Evolutionary conservation across 108 stramenopile genomes (phyloP), one percentile per base, ranked within the genome.

Genomic region (Nitzschia inconspicua): DNA sequence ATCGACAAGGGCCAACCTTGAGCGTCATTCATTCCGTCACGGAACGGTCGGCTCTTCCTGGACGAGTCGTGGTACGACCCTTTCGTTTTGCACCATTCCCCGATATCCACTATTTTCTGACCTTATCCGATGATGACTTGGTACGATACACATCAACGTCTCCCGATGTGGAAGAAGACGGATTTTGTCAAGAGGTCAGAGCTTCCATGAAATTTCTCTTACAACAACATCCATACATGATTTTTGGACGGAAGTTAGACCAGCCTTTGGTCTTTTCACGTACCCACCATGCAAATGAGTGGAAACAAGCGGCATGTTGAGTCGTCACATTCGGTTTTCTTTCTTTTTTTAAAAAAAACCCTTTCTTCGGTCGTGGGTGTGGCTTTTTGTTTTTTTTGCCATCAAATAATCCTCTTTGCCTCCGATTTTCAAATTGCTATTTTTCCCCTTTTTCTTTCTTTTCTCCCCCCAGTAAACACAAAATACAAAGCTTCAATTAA

Each of bases 131-230:
- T 70, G 53, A 60, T 4, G 13, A 65, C 14, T 28, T 92, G 44
- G 44, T 88, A 13, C 57, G 71, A 39, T 60, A 70, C 37, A 87
- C 85, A 0, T 85, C 84, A 5, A 89, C 91, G 9, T 84, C 83
- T 10, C 91, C 91, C 6, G 51, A 81, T 19, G 83, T 80, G 14
- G 91, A 93, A 66, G 82, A 85, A 53, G 54, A 52, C 3, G 80
- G 80, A 54, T 93, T 87, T 69, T 84, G 77, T 36, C 42, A 47
- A n/a, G 44, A 49, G 24, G 65, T 89, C 25, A 76, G 91, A 10
- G 19, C 49, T 1, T 65, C 75, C 8, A 22, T 76, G 18, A 20
- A 16, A 18, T 76, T 58, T 41, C 27, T 76, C 13, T 23, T n/a
- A 16, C 34, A 31, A 54, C 16, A 6, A 14, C 14, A 28, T 26